Conservation (phyloP, 352 stramenopile genomes). For the Phytopythium mirpurense region DNA sequence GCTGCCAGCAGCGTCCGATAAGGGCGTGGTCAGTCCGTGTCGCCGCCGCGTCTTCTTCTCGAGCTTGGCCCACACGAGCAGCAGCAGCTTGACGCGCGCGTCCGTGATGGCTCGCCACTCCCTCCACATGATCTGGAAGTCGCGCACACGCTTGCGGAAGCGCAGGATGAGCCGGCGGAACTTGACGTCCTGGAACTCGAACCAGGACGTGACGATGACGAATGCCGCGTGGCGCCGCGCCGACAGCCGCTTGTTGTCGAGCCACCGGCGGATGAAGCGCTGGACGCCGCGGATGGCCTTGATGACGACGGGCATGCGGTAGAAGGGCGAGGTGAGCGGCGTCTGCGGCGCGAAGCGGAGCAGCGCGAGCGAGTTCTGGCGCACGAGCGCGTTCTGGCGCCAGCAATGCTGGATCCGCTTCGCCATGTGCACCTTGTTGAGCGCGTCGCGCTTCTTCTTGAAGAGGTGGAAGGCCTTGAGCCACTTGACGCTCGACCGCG, state of each 20-base stretch:
- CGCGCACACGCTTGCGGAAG: slow-evolving; percentile 65
- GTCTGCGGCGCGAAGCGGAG: slow-evolving; percentile 16
- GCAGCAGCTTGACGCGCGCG: slow-evolving; percentile 59
- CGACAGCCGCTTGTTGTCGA: slow-evolving; percentile 18
- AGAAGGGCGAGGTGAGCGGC: slow-evolving; percentile 34
- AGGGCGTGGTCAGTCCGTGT: slow-evolving; percentile 17
- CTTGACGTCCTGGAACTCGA: slow-evolving; percentile 82
- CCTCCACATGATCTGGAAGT: slow-evolving; percentile 75
- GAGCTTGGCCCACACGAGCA: slow-evolving; percentile 60
- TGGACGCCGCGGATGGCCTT: slow-evolving; percentile 40
- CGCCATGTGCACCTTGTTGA: slow-evolving; percentile 41
- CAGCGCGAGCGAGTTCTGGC: slow-evolving; percentile 17
- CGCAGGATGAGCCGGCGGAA: slow-evolving; percentile 74
- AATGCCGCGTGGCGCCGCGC: slow-evolving; percentile 21
- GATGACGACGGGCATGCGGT: slow-evolving; percentile 42
- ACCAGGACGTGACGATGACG: slow-evolving; percentile 67
- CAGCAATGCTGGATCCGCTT: slow-evolving; percentile 53
- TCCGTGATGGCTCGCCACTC: slow-evolving; percentile 69
- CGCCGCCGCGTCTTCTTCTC: slow-evolving; percentile 53
- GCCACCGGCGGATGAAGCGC: slow-evolving; percentile 32
- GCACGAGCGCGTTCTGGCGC: slow-evolving; percentile 25
- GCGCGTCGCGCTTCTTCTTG: slow-evolving; percentile 25
- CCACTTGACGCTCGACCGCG: slow-evolving; percentile 31
- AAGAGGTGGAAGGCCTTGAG: slow-evolving; percentile 36
- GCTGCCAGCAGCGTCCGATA: too few relatives aligned